A percentile compares a stretch with the other conserved stretches of the same genome.
These are phyloP conservation scores for Eucalyptus curtisii DNA, from an alignment of 345 rosid species.

Conservation along the genomic window DNA sequence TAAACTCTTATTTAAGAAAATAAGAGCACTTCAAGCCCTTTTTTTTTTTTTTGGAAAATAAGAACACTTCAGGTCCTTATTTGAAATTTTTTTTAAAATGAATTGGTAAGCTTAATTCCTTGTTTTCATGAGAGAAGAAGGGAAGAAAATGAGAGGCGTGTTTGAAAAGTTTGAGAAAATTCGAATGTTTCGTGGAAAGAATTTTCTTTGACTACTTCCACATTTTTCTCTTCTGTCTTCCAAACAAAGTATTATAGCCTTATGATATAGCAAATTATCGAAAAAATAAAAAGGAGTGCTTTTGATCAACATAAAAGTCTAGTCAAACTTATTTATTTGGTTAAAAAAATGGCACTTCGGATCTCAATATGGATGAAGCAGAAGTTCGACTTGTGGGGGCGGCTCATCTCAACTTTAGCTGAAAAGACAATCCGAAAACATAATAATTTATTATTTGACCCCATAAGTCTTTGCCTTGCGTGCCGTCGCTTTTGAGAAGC, in stretches of 20 bases:
- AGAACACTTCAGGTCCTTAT: too few relatives aligned
- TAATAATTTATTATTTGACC: neutral
- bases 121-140: neutral
- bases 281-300: neutral
- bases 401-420: neutral
- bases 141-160: neutral
- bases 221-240: neutral
- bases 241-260: neutral
- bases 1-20: rapidly evolving
- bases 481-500: neutral
- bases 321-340: neutral
- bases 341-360: neutral
- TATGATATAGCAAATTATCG: neutral
- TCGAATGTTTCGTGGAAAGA: neutral
- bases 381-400: neutral
- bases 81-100: too few relatives aligned
- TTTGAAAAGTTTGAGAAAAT: neutral
- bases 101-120: neutral
- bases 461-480: neutral
- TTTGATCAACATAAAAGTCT: neutral
- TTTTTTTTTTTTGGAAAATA: too few relatives aligned
- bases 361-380: neutral
- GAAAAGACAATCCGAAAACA: neutral
- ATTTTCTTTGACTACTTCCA: neutral
- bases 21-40: rapidly evolving